Conservation (phyloP, 164 flowering plant genomes). For the Vitis rupestris region DNA sequence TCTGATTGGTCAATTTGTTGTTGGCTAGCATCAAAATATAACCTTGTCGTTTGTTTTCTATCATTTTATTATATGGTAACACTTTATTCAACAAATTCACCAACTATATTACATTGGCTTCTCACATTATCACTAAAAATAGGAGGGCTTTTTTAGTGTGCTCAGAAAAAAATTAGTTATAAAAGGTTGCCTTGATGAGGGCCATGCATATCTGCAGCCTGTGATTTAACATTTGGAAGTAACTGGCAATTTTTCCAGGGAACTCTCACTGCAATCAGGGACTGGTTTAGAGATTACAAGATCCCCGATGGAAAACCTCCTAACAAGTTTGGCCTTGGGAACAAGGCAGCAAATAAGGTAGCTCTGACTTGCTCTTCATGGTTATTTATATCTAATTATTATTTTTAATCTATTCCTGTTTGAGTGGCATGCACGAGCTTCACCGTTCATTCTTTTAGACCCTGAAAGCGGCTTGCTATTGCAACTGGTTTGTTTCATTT, state of each 20-base stretch:
- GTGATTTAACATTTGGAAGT: constrained; percentile 3
- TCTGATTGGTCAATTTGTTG: neutral
- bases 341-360: constrained; percentile 79
- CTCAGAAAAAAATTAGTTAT: neutral
- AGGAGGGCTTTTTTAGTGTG: neutral
- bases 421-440: no score
- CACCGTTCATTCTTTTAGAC: no score
- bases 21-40: no score
- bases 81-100: neutral
- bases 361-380: neutral
- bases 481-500: no score
- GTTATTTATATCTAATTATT: no score
- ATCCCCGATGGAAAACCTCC: constrained; percentile 85
- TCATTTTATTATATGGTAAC: neutral
- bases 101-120: neutral
- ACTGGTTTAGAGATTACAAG: constrained; percentile 84
- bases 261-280: constrained; percentile 72
- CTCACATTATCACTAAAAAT: no score
- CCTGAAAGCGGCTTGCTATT: no score
- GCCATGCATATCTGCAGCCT: neutral
- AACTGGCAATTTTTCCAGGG: constrained; percentile 41
- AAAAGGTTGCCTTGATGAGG: neutral
- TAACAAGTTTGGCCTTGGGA: constrained; percentile 73
- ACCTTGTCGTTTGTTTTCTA: neutral
- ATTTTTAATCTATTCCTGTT: no score